These are phyloP conservation scores for Salix viminalis DNA, from an alignment of 345 rosid species.

Conservation along the genomic window DNA sequence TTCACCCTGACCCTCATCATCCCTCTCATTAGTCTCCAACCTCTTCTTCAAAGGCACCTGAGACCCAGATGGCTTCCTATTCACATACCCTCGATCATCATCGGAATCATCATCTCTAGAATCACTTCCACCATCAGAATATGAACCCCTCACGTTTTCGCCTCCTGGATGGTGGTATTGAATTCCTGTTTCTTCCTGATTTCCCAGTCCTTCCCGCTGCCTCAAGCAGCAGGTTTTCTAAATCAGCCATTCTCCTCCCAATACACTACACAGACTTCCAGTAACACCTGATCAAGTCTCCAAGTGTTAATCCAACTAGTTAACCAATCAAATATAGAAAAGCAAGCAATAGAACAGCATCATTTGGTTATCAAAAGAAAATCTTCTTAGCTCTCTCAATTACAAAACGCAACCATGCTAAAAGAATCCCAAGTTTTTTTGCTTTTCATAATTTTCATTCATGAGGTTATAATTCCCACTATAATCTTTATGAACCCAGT, in stretches of 20 bases:
- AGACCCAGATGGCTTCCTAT: conserved; percentile 84
- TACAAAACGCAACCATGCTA: not conserved
- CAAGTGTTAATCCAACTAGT: not conserved
- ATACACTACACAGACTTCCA: not conserved
- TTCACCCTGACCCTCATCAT: conserved; percentile 66
- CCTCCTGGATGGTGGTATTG: conserved; percentile 54
- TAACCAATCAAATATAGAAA: not conserved
- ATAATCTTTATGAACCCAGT: not conserved
- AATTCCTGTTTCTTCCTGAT: conserved; percentile 52
- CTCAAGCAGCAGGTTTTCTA: conserved; percentile 87
- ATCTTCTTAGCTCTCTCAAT: not conserved
- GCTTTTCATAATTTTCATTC: no score
- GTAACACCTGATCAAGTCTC: not conserved
- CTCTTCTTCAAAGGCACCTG: conserved; percentile 95
- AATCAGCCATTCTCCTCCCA: conserved; percentile 57
- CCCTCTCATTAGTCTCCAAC: conserved; percentile 70
- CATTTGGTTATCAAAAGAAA: not conserved
- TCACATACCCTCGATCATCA: conserved; percentile 58
- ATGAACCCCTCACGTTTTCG: conserved; percentile 70
- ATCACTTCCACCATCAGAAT: conserved; percentile 88
- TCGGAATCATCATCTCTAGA: conserved; percentile 85
- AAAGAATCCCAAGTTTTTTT: no score
- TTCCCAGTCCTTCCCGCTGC: conserved; percentile 90
- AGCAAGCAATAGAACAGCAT: not conserved
- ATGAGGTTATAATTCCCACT: not conserved